Conservation (phyloP, 345 rosid species). For the Citrus glauca region DNA sequence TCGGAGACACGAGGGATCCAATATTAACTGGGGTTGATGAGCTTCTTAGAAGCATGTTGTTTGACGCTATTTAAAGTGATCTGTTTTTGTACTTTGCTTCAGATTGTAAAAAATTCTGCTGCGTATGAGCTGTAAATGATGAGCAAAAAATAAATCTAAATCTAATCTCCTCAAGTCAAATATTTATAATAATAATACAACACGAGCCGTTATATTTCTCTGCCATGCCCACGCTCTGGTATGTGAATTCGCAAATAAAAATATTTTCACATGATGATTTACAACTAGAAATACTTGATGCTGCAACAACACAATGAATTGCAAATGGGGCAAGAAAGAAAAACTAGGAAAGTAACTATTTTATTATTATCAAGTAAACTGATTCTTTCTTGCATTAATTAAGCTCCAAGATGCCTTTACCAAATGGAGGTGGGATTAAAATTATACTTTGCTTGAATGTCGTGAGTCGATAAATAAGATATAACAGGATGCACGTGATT, state of each 20-base stretch:
- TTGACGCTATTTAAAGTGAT: background rate
- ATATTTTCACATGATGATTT: background rate
- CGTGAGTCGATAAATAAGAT: background rate
- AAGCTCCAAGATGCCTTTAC: background rate
- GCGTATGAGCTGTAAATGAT: background rate
- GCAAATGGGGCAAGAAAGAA: background rate
- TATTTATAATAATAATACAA: background rate
- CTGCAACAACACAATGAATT: background rate
- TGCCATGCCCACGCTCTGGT: background rate
- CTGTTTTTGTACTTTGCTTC: background rate
- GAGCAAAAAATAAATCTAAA: background rate
- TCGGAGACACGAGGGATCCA: constrained; percentile 7
- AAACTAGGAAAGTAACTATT: background rate
- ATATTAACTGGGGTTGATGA: constrained; percentile 18
- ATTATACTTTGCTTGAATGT: background rate
- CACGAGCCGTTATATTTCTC: background rate
- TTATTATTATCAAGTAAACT: background rate
- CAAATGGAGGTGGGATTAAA: background rate
- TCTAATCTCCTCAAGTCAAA: background rate
- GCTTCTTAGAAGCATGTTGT: constrained; percentile 25
- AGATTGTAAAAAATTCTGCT: background rate
- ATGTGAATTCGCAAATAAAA: background rate
- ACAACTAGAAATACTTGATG: background rate
- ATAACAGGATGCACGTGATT: constrained; percentile 5
- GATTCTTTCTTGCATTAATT: background rate